A percentile compares a stretch with the other conserved stretches of the same genome.
Conservation (phyloP, 2,329 filamentous ascomycete species). For the Fusarium domesticum region DNA sequence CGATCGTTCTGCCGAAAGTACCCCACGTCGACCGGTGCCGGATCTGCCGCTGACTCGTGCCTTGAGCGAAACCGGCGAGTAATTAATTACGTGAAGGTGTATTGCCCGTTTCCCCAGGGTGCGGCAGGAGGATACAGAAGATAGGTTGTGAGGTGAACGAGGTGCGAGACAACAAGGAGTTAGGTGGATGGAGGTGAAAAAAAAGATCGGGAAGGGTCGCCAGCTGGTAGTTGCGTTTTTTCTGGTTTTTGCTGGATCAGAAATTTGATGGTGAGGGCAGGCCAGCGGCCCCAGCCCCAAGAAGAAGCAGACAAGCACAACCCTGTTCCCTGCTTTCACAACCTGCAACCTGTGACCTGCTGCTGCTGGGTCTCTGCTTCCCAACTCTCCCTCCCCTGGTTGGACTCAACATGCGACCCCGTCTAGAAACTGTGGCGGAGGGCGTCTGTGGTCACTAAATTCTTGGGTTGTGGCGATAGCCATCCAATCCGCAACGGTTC, state of each 20-base stretch:
- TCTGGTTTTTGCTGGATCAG: slow-evolving; percentile 11
- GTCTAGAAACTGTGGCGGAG: slow-evolving; percentile 28
- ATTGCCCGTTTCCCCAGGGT: slow-evolving; percentile 11
- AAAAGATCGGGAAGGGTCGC: slow-evolving; percentile 16
- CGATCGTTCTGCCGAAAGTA: slow-evolving; percentile 30
- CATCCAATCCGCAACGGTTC: slow-evolving; percentile 7
- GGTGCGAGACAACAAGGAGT: slow-evolving; percentile 2
- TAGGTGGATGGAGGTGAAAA: slow-evolving; percentile 16
- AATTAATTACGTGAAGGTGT: slow-evolving; percentile 27
- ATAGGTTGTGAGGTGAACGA: slow-evolving; percentile 7
- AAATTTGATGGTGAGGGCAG: slow-evolving; percentile 9
- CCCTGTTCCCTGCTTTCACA: slow-evolving; percentile 28
- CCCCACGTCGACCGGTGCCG: slow-evolving; percentile 33
- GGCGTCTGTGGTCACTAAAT: slow-evolving; percentile 3
- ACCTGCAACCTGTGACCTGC: slow-evolving; percentile 20
- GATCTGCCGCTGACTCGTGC: slow-evolving; percentile 34
- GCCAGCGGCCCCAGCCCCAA: neutral
- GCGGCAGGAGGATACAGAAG: slow-evolving; percentile 13
- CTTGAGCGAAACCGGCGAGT: slow-evolving; percentile 29
- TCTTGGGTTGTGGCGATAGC: slow-evolving; percentile 18
- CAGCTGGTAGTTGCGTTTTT: slow-evolving; percentile 22
- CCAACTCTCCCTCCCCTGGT: slow-evolving; percentile 14
- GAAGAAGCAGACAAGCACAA: slow-evolving; percentile 23
- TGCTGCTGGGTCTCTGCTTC: slow-evolving; percentile 16
- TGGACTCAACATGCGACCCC: slow-evolving; percentile 19